Evolutionary conservation across 208 protist species (phyloP).

Genomic region (Wallacemonas sp.): DNA sequence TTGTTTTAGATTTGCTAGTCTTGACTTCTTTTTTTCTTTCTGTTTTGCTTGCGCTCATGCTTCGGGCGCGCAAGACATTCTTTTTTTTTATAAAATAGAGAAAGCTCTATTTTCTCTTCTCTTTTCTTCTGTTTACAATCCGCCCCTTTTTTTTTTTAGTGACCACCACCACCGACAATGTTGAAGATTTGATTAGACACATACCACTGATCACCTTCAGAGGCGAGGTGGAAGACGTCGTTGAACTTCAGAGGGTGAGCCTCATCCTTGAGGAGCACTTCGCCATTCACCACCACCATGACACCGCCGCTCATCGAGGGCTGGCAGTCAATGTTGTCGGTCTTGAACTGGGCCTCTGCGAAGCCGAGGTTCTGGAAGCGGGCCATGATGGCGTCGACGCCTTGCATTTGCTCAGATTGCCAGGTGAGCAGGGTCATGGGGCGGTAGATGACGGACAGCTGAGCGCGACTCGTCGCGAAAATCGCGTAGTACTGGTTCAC

Average conservation of each 20-base stretch:
- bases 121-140: not conserved
- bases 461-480: slow-evolving; percentile 62
- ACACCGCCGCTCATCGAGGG: slow-evolving; percentile 73
- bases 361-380: slow-evolving; percentile 82
- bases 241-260: slow-evolving; percentile 86
- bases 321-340: slow-evolving; percentile 82
- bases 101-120: too few relatives aligned
- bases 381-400: slow-evolving; percentile 78
- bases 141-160: slow-evolving; percentile 24
- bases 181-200: slow-evolving; percentile 90
- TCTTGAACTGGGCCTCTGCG: slow-evolving; percentile 71
- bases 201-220: slow-evolving; percentile 79
- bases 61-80: not conserved
- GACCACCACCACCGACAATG: slow-evolving; percentile 82
- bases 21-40: slow-evolving; percentile 8
- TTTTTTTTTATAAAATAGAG: slow-evolving; percentile 26
- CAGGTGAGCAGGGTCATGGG: slow-evolving; percentile 82
- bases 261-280: slow-evolving; percentile 83
- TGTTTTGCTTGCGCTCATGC: not conserved
- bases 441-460: slow-evolving; percentile 82
- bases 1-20: not conserved
- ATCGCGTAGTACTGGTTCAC: slow-evolving; percentile 86
- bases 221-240: slow-evolving; percentile 83
- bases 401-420: slow-evolving; percentile 84
- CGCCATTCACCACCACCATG: slow-evolving; percentile 80